Conservation (phyloP, 768 basidiomycete species). For the Dacryopinax primogenitus region DNA sequence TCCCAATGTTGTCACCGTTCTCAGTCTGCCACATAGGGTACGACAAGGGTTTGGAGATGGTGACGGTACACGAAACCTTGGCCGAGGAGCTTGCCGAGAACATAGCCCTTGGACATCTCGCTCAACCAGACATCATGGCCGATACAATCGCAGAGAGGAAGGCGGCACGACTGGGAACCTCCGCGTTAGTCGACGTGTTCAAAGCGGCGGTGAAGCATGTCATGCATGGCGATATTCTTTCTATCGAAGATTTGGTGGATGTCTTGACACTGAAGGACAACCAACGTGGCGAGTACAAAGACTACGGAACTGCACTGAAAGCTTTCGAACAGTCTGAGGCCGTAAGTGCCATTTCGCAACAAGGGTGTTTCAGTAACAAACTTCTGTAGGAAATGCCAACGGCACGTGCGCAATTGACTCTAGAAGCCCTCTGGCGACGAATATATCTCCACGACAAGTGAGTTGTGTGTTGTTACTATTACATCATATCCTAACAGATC, state of each 20-base stretch:
- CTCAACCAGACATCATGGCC: neutral
- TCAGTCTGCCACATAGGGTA: conserved; percentile 39
- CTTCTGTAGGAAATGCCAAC: conserved; percentile 49
- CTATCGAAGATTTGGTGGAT: conserved; percentile 71
- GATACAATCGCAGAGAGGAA: neutral
- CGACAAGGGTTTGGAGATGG: conserved; percentile 76
- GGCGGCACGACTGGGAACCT: neutral
- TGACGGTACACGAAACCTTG: conserved; percentile 68
- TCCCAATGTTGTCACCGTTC: conserved; percentile 15
- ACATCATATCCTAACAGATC: too few relatives aligned
- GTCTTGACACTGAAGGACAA: conserved; percentile 79
- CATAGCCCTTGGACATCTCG: conserved; percentile 13
- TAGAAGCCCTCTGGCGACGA: conserved; percentile 72
- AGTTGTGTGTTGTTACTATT: too few relatives aligned
- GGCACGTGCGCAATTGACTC: conserved; percentile 51
- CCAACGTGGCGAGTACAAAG: conserved; percentile 35
- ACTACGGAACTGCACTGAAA: conserved; percentile 54
- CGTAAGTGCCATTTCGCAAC: conserved; percentile 14
- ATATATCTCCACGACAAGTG: conserved; percentile 84
- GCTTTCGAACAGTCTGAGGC: conserved; percentile 18
- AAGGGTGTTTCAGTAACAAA: neutral
- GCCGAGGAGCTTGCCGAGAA: conserved; percentile 44
- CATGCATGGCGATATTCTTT: conserved; percentile 59
- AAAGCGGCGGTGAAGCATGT: conserved; percentile 53
- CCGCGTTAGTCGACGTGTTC: conserved; percentile 35